These are phyloP conservation scores for Pyrrhoderma noxium DNA, from an alignment of 1,284 basidiomycete genomes.

Conservation along the genomic window DNA sequence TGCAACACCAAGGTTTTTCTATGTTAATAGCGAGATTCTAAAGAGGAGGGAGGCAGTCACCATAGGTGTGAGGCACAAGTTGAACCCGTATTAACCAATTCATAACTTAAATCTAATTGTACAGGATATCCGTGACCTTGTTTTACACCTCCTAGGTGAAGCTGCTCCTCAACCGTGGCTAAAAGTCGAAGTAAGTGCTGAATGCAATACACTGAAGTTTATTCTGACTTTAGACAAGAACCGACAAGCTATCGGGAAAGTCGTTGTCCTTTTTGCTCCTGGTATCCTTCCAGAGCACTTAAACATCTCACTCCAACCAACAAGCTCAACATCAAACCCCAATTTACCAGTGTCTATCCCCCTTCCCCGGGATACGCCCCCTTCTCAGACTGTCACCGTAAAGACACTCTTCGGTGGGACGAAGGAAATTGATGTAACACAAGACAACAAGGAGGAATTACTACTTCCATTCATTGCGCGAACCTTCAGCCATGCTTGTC, in stretches of 20 bases:
- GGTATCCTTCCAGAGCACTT: slow-evolving; percentile 71
- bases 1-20: slow-evolving; percentile 71
- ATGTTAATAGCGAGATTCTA: slow-evolving; percentile 65
- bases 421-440: slow-evolving; percentile 6
- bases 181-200: slow-evolving; percentile 57
- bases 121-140: slow-evolving; percentile 80
- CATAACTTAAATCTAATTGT: slow-evolving; percentile 4
- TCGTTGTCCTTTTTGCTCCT: slow-evolving; percentile 73
- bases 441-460: not conserved
- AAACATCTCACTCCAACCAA: slow-evolving; percentile 43
- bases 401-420: slow-evolving; percentile 15
- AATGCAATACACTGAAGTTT: not conserved
- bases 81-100: not conserved
- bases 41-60: slow-evolving; percentile 63
- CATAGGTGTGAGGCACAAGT: slow-evolving; percentile 51
- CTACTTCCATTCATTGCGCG: slow-evolving; percentile 69
- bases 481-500: slow-evolving; percentile 86
- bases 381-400: not conserved
- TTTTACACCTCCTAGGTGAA: slow-evolving; percentile 76
- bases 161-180: slow-evolving; percentile 79
- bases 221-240: slow-evolving; percentile 41
- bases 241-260: slow-evolving; percentile 61
- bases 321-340: slow-evolving; percentile 56
- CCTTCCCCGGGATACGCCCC: slow-evolving; percentile 26
- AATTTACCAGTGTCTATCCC: slow-evolving; percentile 63